A percentile compares a stretch with the other conserved stretches of the same genome.
Evolutionary conservation across 208 protist species (phyloP).

Genomic region (Crithidia sp.): DNA sequence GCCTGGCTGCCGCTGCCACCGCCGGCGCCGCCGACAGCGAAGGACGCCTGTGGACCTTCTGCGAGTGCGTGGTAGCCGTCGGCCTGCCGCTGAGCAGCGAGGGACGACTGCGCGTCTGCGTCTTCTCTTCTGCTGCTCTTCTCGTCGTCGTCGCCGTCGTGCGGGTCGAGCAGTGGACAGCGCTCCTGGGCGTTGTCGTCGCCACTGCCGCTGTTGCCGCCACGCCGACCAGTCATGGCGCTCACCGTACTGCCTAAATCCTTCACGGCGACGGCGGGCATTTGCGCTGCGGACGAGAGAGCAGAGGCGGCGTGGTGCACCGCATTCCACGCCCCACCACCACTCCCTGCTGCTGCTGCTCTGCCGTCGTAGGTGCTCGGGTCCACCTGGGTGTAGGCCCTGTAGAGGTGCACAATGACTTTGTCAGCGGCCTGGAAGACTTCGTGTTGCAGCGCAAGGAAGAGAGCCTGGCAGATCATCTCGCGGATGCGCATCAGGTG

Average conservation of each 20-base stretch:
- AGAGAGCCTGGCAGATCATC: constrained; percentile 67
- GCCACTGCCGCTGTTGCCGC: not conserved
- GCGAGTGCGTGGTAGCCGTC: constrained; percentile 9
- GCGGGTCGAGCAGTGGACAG: constrained; percentile 3
- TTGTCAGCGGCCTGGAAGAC: constrained; percentile 55
- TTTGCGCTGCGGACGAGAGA: not conserved
- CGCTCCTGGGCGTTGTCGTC: not conserved
- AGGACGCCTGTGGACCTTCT: not conserved
- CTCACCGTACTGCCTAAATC: constrained; percentile 1
- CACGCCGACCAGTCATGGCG: not conserved
- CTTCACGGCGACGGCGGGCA: not conserved
- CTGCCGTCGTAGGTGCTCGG: not conserved
- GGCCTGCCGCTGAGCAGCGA: constrained; percentile 4
- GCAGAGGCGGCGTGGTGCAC: not conserved
- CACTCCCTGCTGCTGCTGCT: not conserved
- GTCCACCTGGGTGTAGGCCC: constrained; percentile 36
- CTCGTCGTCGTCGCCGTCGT: not conserved
- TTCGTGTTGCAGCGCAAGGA: constrained; percentile 46
- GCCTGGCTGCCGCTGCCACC: not conserved
- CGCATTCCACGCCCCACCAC: not conserved
- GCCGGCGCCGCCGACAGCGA: not conserved
- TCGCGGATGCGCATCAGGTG: constrained; percentile 61
- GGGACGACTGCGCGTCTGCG: not conserved
- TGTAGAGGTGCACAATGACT: constrained; percentile 63
- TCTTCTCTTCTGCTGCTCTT: not conserved